phyloP scores from a whole-genome alignment of 805 yeast genomes.

The Starmera dryadoides region DNA sequence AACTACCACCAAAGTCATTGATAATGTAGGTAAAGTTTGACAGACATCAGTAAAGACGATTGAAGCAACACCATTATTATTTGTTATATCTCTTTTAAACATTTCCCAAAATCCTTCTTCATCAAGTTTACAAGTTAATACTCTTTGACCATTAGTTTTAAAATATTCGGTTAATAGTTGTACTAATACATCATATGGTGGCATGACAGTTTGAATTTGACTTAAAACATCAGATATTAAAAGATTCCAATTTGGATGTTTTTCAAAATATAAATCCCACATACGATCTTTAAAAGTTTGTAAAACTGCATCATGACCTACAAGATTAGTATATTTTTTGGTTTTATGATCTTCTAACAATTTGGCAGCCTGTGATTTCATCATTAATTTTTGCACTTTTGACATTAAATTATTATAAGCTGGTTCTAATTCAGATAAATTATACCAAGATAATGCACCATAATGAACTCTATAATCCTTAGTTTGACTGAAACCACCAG shows the following conservation, averaged over 20 bases:
- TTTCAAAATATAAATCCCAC: neutral
- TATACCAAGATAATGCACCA: neutral
- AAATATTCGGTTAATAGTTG: neutral
- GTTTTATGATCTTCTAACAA: neutral
- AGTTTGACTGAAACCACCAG: neutral
- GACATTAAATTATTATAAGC: neutral
- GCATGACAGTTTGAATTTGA: neutral
- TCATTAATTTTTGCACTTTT: neutral
- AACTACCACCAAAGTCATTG: neutral
- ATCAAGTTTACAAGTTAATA: neutral
- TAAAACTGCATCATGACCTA: neutral
- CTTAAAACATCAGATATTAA: neutral
- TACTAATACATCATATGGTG: neutral
- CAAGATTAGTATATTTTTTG: neutral
- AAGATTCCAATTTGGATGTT: neutral
- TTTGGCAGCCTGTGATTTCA: neutral
- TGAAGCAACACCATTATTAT: neutral
- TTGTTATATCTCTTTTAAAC: neutral
- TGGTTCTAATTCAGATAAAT: neutral
- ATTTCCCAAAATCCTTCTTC: neutral
- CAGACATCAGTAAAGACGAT: neutral
- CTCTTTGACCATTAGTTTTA: neutral
- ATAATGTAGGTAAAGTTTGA: neutral
- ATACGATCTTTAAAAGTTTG: neutral
- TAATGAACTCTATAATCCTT: neutral